These are phyloP conservation scores for Leccinum fibrillosum DNA, from an alignment of 768 basidiomycete species.

Conservation along the genomic window DNA sequence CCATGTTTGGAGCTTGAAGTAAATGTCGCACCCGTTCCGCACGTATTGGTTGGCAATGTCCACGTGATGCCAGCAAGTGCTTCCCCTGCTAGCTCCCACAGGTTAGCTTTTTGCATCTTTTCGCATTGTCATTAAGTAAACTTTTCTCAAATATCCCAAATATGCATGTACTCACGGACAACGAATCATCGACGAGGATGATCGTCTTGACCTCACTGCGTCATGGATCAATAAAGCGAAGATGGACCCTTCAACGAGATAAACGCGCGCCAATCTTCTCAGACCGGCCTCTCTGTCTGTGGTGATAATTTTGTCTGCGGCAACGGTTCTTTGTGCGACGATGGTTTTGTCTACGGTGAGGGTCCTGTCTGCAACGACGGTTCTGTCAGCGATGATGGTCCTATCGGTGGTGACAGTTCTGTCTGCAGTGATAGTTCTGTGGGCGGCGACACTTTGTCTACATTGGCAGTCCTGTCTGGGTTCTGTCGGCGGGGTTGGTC, in stretches of 20 bases:
- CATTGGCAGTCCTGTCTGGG: too few relatives aligned
- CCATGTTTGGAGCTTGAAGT: slow-evolving; percentile 33
- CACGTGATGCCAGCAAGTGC: slow-evolving; percentile 39
- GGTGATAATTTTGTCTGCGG: too few relatives aligned
- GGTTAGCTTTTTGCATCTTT: slow-evolving; percentile 38
- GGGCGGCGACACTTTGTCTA: too few relatives aligned
- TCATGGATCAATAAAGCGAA: background rate
- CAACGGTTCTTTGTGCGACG: too few relatives aligned
- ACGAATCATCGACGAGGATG: slow-evolving; percentile 38
- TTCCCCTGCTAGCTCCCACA: slow-evolving; percentile 39
- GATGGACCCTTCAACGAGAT: background rate
- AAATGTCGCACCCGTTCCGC: slow-evolving; percentile 37
- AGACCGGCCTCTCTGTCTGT: slow-evolving; percentile 18
- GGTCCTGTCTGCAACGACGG: too few relatives aligned
- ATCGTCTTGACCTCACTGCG: slow-evolving; percentile 38
- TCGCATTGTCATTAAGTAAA: background rate
- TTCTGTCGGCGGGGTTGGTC: too few relatives aligned
- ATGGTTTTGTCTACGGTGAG: too few relatives aligned
- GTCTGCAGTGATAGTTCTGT: too few relatives aligned
- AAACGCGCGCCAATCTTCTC: slow-evolving; percentile 27
- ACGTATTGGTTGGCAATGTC: slow-evolving; percentile 33
- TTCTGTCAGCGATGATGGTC: too few relatives aligned
- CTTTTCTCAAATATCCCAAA: too few relatives aligned
- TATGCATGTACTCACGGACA: slow-evolving; percentile 28
- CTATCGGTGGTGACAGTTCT: too few relatives aligned